Base-by-base conservation (phyloP, 306 rosid species). In the Ziziphus jujuba region DNA sequence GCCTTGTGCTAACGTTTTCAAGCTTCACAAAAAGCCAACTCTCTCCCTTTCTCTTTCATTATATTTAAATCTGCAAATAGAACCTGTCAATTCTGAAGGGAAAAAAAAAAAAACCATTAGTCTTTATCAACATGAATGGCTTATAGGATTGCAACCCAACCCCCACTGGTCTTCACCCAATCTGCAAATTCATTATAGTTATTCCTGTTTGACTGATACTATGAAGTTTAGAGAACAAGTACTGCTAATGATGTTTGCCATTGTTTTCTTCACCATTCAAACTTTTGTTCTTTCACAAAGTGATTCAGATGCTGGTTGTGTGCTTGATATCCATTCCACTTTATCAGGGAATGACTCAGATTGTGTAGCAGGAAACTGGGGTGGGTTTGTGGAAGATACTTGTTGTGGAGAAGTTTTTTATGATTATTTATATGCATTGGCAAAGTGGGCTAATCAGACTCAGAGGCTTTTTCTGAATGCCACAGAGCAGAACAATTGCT, bases 381-480 rank as follows among this genome's bases (percentile, higher is more conserved):
- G 89, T 74, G 91, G 91, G 19, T 79, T 85, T 45, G 66, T 65
- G 57, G 58, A 50, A 36, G 52, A 48, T 17, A 67, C 79, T 70
- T 28, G 55, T 64, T 89, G 96, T 68, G 82, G 69, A 61, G 64
- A 22, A 50, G 69, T 59, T 74, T 81, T 89, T 11, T 74, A 72
- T 44, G 79, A 67, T 19, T 84, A 88, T 72, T 62, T 89, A 4
- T 69, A 69, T 74, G 86, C 80, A 54, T 84, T 84, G 80, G 86
- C 87, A 20, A 54, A 21, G 11, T 73, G 69, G 48, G 86, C 87
- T 47, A 84, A 84, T 62, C 65, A 73, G 66, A 79, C 87, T 2
- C 80, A 63, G 53, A 72, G 77, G 49, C 45, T 89, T 33, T 82
- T 75, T 73, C 66, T 85, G 63, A 77, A 63, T 68, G 45, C 80